A percentile compares a stretch with the other conserved stretches of the same genome.
phyloP scores from a whole-genome alignment of 192 early-diverging fungal species.

The Phlyctochytrium planicorne region DNA sequence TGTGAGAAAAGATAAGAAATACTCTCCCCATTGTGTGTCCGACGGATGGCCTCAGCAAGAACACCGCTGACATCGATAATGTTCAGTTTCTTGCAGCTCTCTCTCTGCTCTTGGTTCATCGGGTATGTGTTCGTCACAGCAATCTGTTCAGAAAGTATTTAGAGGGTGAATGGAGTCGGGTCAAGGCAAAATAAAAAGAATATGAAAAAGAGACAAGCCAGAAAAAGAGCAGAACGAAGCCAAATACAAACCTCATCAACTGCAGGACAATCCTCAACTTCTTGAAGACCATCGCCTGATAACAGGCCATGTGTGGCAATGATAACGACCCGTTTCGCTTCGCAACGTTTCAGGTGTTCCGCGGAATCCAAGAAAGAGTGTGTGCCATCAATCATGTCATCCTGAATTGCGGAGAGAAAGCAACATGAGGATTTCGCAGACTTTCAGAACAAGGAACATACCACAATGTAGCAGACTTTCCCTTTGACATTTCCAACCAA shows the following conservation, averaged over 20 bases:
- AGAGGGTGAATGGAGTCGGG: conserved; percentile 6
- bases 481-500: conserved; percentile 57
- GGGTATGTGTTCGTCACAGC: conserved; percentile 94
- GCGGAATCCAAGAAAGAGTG: conserved; percentile 91
- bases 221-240: no score
- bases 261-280: conserved; percentile 78
- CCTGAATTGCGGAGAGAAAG: no score
- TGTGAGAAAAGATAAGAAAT: conserved; percentile 83
- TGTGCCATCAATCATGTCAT: conserved; percentile 93
- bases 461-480: conserved; percentile 48
- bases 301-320: conserved; percentile 95
- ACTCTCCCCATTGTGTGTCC: conserved; percentile 92
- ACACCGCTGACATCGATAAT: conserved; percentile 87
- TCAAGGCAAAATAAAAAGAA: background rate
- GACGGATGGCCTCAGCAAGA: conserved; percentile 90
- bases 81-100: conserved; percentile 73
- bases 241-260: conserved; percentile 76
- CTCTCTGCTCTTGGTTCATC: conserved; percentile 66
- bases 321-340: conserved; percentile 82
- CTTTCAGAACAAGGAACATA: conserved; percentile 7
- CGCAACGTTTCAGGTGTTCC: conserved; percentile 81
- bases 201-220: no score
- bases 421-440: background rate
- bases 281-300: conserved; percentile 78
- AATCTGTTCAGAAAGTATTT: conserved; percentile 32